Conservation (phyloP, 116 monocot species). For the Phalaenopsis hybrid region DNA sequence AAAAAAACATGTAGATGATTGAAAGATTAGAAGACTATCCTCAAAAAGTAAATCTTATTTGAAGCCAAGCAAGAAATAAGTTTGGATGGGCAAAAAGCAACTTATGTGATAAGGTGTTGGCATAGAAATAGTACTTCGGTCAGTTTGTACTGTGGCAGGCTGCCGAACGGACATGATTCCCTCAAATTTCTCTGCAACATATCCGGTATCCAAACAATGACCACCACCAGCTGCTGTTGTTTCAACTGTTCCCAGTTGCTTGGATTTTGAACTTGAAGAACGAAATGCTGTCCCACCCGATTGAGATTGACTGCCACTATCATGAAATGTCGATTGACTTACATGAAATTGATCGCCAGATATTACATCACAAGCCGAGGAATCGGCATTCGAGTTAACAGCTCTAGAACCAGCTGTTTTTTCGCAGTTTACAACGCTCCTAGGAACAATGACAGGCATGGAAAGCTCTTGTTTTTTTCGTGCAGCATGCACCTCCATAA, state of each 20-base stretch:
- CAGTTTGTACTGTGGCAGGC: slow-evolving; percentile 16
- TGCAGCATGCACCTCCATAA: slow-evolving; percentile 12
- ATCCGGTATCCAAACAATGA: slow-evolving; percentile 9
- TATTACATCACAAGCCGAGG: slow-evolving; percentile 2
- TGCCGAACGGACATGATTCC: slow-evolving; percentile 34
- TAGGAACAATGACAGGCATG: slow-evolving; percentile 46
- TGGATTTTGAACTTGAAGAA: slow-evolving; percentile 13
- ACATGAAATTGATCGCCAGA: slow-evolving; percentile 7
- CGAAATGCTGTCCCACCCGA: slow-evolving; percentile 12
- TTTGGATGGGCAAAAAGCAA: neutral
- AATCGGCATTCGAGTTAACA: slow-evolving; percentile 11
- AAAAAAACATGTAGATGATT: neutral
- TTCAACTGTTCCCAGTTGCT: slow-evolving; percentile 7
- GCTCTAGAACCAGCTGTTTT: slow-evolving; percentile 15
- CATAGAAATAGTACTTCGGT: slow-evolving; percentile 26
- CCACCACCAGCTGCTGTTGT: slow-evolving; percentile 13
- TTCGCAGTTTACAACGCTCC: slow-evolving; percentile 25
- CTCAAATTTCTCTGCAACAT: slow-evolving; percentile 34
- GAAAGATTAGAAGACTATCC: neutral
- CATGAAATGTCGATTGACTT: slow-evolving; percentile 12
- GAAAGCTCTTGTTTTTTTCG: slow-evolving; percentile 32
- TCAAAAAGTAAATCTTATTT: neutral
- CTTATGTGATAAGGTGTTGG: neutral
- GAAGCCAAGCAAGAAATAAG: neutral
- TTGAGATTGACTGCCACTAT: slow-evolving; percentile 9